A percentile compares a stretch with the other conserved stretches of the same genome.
Evolutionary conservation across 2,329 filamentous ascomycete species (phyloP).

Genomic region (Claviceps sp.): DNA sequence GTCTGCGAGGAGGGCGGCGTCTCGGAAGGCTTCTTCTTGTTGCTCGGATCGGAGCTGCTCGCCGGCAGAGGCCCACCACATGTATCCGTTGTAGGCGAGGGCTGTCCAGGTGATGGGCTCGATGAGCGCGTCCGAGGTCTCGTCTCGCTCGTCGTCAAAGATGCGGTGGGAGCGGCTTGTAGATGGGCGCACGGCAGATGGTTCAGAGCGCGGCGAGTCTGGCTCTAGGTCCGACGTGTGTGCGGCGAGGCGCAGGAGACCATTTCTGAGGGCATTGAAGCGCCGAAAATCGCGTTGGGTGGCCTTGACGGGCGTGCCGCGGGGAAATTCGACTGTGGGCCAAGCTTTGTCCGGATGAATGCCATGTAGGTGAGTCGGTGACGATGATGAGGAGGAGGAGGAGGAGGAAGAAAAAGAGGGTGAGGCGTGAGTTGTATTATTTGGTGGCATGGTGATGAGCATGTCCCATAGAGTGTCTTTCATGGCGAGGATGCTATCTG

Average conservation of each 20-base stretch:
- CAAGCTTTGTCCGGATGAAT: conserved; percentile 50
- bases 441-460: conserved; percentile 65
- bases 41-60: conserved; percentile 52
- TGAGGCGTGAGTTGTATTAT: conserved; percentile 26
- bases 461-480: conserved; percentile 84
- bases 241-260: conserved; percentile 37
- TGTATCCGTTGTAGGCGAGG: conserved; percentile 68
- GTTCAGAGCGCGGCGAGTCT: conserved; percentile 16
- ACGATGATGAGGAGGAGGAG: conserved; percentile 14
- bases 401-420: conserved; percentile 13
- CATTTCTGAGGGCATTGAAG: conserved; percentile 54
- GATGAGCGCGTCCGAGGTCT: conserved; percentile 40
- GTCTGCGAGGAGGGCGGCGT: conserved; percentile 42
- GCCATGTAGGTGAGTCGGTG: not conserved
- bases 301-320: conserved; percentile 57
- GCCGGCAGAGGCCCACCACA: conserved; percentile 82
- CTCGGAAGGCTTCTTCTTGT: conserved; percentile 41
- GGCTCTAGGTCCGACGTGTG: conserved; percentile 12
- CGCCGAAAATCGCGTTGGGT: conserved; percentile 82
- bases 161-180: conserved; percentile 14
- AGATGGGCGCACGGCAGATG: conserved; percentile 14
- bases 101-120: conserved; percentile 57
- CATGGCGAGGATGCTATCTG: conserved; percentile 79
- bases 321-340: conserved; percentile 59
- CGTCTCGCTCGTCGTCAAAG: conserved; percentile 27